Conservation (phyloP, 305 asterid genomes). For the Fraxinus greggii region DNA sequence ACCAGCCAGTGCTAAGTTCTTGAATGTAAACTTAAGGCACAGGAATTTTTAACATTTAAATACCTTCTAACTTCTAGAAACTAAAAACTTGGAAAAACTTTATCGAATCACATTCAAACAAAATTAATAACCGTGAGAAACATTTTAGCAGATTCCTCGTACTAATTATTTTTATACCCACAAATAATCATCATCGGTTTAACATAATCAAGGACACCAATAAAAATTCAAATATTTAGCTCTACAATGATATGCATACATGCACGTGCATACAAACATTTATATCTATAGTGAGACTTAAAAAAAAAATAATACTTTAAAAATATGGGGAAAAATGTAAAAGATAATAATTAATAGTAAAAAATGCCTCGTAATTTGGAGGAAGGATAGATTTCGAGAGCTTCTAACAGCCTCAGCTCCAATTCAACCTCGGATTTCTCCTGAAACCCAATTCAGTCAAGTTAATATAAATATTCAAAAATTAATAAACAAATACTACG, state of each 20-base stretch:
- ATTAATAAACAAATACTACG: background rate
- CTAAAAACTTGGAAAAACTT: no score
- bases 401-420: slow-evolving; percentile 77
- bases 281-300: background rate
- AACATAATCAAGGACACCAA: no score
- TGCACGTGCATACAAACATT: background rate
- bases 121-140: background rate
- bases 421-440: slow-evolving; percentile 82
- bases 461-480: background rate
- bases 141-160: background rate
- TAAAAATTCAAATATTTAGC: no score
- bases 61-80: no score
- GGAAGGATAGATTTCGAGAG: slow-evolving; percentile 89
- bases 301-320: background rate
- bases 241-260: no score
- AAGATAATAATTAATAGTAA: background rate
- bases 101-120: no score
- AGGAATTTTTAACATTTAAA: no score
- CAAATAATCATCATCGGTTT: no score
- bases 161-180: no score
- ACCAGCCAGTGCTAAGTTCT: no score
- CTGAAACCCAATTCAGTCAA: slow-evolving; percentile 32
- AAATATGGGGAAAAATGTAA: background rate
- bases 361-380: slow-evolving; percentile 63
- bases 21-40: no score